Percentiles rank a stretch among this genome's conserved stretches.
These are phyloP conservation scores for Penicillium psychrofluorescens DNA, from an alignment of 495 filamentous ascomycete species.

Conservation along the genomic window DNA sequence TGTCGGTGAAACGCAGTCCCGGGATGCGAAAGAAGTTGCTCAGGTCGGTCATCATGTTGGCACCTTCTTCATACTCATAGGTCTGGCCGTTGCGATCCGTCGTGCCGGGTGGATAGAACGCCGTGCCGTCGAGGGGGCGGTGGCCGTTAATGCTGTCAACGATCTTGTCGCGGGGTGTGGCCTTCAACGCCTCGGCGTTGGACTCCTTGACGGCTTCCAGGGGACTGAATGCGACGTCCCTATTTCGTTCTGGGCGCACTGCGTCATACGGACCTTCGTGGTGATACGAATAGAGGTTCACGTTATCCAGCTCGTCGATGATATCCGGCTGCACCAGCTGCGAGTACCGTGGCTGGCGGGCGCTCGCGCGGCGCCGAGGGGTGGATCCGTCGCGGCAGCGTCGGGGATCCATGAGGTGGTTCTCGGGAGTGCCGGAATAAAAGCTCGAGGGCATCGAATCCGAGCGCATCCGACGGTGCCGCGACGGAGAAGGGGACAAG, in stretches of 20 bases:
- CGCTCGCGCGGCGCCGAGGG: constrained; percentile 10
- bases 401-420: constrained; percentile 25
- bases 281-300: constrained; percentile 61
- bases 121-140: constrained; percentile 78
- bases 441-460: constrained; percentile 24
- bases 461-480: constrained; percentile 16
- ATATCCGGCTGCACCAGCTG: constrained; percentile 64
- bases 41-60: constrained; percentile 71
- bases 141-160: constrained; percentile 66
- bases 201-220: constrained; percentile 67
- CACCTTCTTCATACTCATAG: constrained; percentile 79
- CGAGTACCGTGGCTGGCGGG: constrained; percentile 44
- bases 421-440: constrained; percentile 23
- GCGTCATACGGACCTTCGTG: constrained; percentile 93
- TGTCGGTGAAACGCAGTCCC: constrained; percentile 33
- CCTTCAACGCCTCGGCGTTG: constrained; percentile 71
- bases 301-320: constrained; percentile 72
- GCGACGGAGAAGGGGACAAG: constrained; percentile 23
- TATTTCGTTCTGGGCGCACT: constrained; percentile 64
- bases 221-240: constrained; percentile 53
- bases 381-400: constrained; percentile 11
- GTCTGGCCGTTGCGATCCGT: constrained; percentile 56
- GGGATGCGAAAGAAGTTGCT: constrained; percentile 31
- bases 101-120: constrained; percentile 65
- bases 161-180: constrained; percentile 76